A percentile compares a stretch with the other conserved stretches of the same genome.
Evolutionary conservation across 2,329 filamentous ascomycete species (phyloP).

Genomic region (Paraphoma sp.): DNA sequence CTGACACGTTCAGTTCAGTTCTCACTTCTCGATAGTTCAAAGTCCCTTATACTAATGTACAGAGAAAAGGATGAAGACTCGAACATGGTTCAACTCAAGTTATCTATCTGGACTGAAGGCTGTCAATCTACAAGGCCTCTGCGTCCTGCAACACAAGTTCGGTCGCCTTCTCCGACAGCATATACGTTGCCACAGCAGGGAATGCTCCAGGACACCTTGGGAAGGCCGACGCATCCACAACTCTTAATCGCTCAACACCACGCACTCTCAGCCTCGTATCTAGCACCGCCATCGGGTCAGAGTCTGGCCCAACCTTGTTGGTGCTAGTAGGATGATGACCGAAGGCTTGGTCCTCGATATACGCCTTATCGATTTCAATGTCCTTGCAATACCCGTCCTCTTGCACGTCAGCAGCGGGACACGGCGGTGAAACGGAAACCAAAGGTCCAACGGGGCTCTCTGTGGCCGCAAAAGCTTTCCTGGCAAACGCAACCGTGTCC

Average conservation of each 20-base stretch:
- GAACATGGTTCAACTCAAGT: too few species aligned
- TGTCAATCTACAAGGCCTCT: not conserved
- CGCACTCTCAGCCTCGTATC: slow-evolving; percentile 45
- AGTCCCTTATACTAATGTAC: too few species aligned
- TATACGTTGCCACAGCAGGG: slow-evolving; percentile 57
- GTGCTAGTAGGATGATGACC: slow-evolving; percentile 27
- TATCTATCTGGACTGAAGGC: too few species aligned
- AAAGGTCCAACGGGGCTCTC: slow-evolving; percentile 50
- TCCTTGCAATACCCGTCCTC: slow-evolving; percentile 26
- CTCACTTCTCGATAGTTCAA: too few species aligned
- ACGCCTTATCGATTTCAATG: slow-evolving; percentile 19
- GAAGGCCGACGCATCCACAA: slow-evolving; percentile 44
- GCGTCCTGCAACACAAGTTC: slow-evolving; percentile 28
- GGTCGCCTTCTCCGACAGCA: slow-evolving; percentile 26
- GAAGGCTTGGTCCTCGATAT: slow-evolving; percentile 25
- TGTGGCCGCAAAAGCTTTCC: slow-evolving; percentile 64
- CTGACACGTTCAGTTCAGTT: too few species aligned
- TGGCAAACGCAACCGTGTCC: slow-evolving; percentile 60
- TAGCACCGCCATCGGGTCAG: slow-evolving; percentile 41
- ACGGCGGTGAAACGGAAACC: slow-evolving; percentile 46
- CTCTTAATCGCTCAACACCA: slow-evolving; percentile 58
- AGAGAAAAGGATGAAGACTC: too few species aligned
- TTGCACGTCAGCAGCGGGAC: slow-evolving; percentile 44
- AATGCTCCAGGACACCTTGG: slow-evolving; percentile 57
- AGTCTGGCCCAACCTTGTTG: slow-evolving; percentile 28